Evolutionary conservation across 257 asterid genomes (phyloP).

Genomic region (Buddleja alternifolia): DNA sequence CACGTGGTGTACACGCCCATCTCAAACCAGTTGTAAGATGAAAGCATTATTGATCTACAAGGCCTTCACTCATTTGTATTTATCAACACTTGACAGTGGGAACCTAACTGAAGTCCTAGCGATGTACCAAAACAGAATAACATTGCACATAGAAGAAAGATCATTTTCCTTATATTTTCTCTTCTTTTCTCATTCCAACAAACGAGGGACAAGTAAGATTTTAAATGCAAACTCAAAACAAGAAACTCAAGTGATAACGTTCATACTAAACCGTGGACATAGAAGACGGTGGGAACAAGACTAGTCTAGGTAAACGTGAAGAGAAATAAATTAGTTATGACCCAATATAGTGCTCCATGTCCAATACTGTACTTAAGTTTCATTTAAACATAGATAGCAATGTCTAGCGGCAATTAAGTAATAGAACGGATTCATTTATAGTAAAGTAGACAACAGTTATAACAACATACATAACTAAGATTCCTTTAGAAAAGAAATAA

Average conservation of each 20-base stretch:
- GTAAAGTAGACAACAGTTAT: not conserved
- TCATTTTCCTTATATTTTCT: not conserved
- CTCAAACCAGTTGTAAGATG: constrained; percentile 2
- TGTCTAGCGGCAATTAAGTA: not conserved
- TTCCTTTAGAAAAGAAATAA: not conserved
- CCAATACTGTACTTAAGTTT: not conserved
- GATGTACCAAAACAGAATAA: too few species aligned
- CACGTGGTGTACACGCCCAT: not conserved
- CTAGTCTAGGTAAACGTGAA: not conserved
- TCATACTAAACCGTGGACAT: not conserved
- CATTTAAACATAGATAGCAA: not conserved
- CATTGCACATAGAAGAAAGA: not conserved
- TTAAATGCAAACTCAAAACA: not conserved
- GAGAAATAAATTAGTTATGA: not conserved
- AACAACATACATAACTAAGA: not conserved
- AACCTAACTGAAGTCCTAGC: not conserved
- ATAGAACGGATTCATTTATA: not conserved
- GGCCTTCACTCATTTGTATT: not conserved
- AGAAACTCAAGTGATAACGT: not conserved
- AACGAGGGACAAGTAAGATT: not conserved
- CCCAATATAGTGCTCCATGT: not conserved
- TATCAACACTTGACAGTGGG: not conserved
- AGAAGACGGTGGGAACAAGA: not conserved
- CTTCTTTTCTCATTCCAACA: not conserved
- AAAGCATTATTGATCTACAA: not conserved